Conservation (phyloP, 768 basidiomycete genomes). For the Mycena latifolia region DNA sequence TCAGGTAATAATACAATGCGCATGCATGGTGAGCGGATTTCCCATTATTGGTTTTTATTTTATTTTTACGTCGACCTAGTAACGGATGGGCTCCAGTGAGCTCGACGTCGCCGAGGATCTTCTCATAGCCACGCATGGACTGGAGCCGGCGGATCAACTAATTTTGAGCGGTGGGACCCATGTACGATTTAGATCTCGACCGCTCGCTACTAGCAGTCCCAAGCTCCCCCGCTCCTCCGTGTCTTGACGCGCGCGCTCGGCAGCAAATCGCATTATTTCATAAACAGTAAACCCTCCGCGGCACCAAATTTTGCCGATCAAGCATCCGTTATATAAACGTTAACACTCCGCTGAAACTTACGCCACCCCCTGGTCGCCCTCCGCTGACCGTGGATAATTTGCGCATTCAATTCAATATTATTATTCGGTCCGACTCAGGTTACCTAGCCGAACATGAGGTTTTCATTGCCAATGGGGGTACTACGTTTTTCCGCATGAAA, state of each 20-base stretch:
- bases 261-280: no score
- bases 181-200: no score
- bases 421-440: no score
- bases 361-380: neutral
- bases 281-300: neutral
- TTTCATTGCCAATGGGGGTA: constrained; percentile 1
- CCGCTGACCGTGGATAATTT: no score
- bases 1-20: no score
- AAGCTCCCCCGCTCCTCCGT: no score
- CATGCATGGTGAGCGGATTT: neutral
- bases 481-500: constrained; percentile 2
- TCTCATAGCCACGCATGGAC: constrained; percentile 2
- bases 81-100: no score
- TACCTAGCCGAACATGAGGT: neutral
- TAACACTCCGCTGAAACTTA: neutral
- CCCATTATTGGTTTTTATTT: neutral
- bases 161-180: neutral
- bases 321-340: neutral
- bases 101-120: constrained; percentile 16
- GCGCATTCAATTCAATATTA: no score
- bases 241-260: no score
- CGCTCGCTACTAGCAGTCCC: no score
- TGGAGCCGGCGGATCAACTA: constrained; percentile 24
- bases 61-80: constrained; percentile 3
- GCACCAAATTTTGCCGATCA: neutral